Base-by-base conservation (phyloP, 2,329 filamentous ascomycete species). In the Sporothrix humicola region DNA sequence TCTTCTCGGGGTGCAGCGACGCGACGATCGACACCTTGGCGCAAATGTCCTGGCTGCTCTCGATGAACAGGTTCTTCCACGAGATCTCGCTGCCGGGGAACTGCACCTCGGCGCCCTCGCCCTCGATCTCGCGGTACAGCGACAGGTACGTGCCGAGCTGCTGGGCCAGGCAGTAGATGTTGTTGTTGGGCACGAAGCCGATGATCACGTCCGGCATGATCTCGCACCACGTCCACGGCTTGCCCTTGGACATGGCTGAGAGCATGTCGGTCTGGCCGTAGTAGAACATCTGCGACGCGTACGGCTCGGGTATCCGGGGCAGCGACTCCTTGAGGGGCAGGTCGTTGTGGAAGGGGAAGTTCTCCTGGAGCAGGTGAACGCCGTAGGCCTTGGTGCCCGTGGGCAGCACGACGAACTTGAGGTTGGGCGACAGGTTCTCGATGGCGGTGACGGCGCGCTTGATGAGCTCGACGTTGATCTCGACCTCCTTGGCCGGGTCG, bases 271-370 rank as follows among this genome's bases (percentile, higher is more conserved):
- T 80, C 77, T 85, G 83, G n/a, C 77, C 79, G 76, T 85, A 85
- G 78, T 85, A 85, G 78, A 85, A 85, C 74, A 85, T 82, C 73
- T 84, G 79, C 12, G 81, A 81, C 1, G 81, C 82, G 69, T 81
- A 81, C 0, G 82, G 83, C 71, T 82, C 80, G 1, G 82, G 81
- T 48, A 85, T 81, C n/a, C 82, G 81, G 0, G 81, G 82, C 42
- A 81, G 75, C 12, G 79, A 78, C 77, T 85, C 83, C 44, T 79
- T 79, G 59, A 84, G 76, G 0, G 84, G 83, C 15, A 80, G 80
- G 76, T 77, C 77, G 73, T 79, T 77, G 73, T 78, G 79, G 72
- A 78, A 78, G 52, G 77, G 79, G 72, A 79, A 78, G 9, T 77
- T 69, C 20, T 73, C 72, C 50, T 79, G 78, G 52, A 80, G 71